Base-by-base conservation (phyloP, 2,329 filamentous ascomycete genomes). In the Stenocarpella maydis region DNA sequence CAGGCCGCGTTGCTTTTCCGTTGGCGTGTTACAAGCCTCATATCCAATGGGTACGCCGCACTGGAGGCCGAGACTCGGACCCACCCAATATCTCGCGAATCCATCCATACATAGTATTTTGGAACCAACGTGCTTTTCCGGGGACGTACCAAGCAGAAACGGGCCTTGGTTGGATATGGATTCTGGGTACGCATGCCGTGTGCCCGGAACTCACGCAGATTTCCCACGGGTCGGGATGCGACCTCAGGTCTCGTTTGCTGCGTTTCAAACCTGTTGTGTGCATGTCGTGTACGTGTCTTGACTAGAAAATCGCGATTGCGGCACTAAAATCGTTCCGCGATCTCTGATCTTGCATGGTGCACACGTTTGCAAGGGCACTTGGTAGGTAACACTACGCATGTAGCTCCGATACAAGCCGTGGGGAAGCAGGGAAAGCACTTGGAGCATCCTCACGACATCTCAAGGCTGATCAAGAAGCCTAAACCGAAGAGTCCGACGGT, bases 331-430 rank as follows among this genome's bases (percentile, higher is more conserved):
- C n/a, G 58, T 47, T 61, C 58, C 43, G 21, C 12, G 41, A 61
- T 61, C 43, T 47, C 26, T 3, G 12, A 61, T 61, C 58, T 61
- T 61, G 58, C 58, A 61, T 61, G 21, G 26, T 31, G 41, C 26
- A 47, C 41, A 60, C 41, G 55, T 45, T 31, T 45, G 17, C 7
- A 45, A 47, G 26, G 31, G 41, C 41, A 9, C 19, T 14, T 34
- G 26, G 19, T 34, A 34, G 39, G 55, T 61, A 31, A 14, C 55
- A 61, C 39, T 34, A 19, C 55, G 19, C 19, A 45, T 61, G 41
- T 43, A 61, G 24, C 41, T 47, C 26, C 12, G 6, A 17, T 15
- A 12, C 26, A 6, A 10, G 41, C 41, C 19, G 24, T 34, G 26
- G 47, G 41, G 14, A 17, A 47, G n/a, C n/a, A n/a, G n/a, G n/a